A percentile compares a stretch with the other conserved stretches of the same genome.
Conservation (phyloP, 2,329 filamentous ascomycete genomes). For the Alternaria triticimaculans region DNA sequence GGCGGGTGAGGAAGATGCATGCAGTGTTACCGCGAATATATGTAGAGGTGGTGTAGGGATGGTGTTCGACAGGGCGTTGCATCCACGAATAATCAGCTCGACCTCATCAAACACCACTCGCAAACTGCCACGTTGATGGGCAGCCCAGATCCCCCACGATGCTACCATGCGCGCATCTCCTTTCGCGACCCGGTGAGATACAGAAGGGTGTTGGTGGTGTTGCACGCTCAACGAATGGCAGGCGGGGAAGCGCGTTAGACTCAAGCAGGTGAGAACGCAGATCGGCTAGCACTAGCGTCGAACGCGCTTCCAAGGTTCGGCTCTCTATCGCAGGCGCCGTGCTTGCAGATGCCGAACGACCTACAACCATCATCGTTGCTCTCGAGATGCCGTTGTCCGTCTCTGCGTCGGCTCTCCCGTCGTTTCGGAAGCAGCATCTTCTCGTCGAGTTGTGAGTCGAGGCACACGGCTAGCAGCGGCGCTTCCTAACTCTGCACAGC, state of each 20-base stretch:
- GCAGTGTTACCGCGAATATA: conserved; percentile 1
- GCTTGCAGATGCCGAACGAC: conserved; percentile 7
- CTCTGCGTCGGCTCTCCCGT: conserved; percentile 40
- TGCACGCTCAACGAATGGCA: conserved; percentile 1
- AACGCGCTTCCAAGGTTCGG: conserved; percentile 10
- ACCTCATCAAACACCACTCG: background rate
- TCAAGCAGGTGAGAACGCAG: conserved; percentile 7
- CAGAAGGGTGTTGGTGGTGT: conserved; percentile 2
- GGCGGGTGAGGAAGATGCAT: conserved; percentile 1
- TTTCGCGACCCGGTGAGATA: conserved; percentile 1
- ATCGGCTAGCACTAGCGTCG: conserved; percentile 20
- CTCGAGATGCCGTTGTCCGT: conserved; percentile 34
- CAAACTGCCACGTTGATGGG: conserved; percentile 22
- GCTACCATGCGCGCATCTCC: conserved; percentile 27
- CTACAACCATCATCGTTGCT: conserved; percentile 6
- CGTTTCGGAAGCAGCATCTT: conserved; percentile 76
- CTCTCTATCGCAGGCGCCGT: background rate
- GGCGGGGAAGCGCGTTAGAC: background rate
- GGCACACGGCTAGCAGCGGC: conserved; percentile 21
- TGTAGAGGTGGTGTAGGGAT: background rate
- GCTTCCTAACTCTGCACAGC: conserved; percentile 57
- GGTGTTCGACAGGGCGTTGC: background rate
- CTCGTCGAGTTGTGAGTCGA: conserved; percentile 78
- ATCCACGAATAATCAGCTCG: background rate
- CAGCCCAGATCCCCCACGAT: background rate